A percentile compares a stretch with the other conserved stretches of the same genome.
These are phyloP conservation scores for baker's yeast (Saccharomyces cerevisiae) DNA, from an alignment of 805 yeast species.

Conservation along the genomic window DNA sequence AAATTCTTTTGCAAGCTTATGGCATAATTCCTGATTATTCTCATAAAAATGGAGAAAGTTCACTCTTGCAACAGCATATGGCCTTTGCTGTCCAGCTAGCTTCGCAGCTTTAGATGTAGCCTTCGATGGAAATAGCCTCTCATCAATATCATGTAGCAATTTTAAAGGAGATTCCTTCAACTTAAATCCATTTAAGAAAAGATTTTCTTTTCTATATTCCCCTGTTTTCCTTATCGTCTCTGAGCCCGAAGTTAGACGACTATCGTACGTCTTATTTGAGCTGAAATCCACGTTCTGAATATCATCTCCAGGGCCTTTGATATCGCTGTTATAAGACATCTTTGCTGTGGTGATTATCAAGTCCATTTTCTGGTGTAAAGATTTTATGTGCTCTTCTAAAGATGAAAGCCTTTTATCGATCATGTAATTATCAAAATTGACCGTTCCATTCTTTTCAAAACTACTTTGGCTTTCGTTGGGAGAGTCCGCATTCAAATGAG, in stretches of 20 bases:
- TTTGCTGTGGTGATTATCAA: neutral
- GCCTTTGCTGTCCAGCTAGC: constrained; percentile 28
- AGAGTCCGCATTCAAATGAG: neutral
- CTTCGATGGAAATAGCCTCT: constrained; percentile 31
- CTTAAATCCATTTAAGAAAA: constrained; percentile 7
- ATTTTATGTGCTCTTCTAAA: constrained; percentile 4
- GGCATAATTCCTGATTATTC: constrained; percentile 36
- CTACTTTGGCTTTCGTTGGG: neutral
- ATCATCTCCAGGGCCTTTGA: neutral
- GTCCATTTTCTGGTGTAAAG: constrained; percentile 2
- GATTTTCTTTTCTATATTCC: neutral
- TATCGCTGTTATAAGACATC: neutral
- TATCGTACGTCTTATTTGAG: neutral
- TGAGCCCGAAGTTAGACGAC: neutral
- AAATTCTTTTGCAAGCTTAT: constrained; percentile 40
- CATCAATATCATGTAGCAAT: constrained; percentile 33
- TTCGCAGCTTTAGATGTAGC: constrained; percentile 23
- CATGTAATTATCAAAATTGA: neutral
- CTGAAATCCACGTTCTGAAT: neutral
- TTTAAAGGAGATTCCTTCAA: constrained; percentile 33
- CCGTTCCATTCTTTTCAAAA: neutral
- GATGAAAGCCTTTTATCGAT: constrained; percentile 2
- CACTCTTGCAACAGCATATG: constrained; percentile 33
- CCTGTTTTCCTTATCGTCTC: neutral
- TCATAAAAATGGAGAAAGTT: constrained; percentile 42